Conservation (phyloP, 2,329 filamentous ascomycete genomes). For the Alternaria metachromatica region DNA sequence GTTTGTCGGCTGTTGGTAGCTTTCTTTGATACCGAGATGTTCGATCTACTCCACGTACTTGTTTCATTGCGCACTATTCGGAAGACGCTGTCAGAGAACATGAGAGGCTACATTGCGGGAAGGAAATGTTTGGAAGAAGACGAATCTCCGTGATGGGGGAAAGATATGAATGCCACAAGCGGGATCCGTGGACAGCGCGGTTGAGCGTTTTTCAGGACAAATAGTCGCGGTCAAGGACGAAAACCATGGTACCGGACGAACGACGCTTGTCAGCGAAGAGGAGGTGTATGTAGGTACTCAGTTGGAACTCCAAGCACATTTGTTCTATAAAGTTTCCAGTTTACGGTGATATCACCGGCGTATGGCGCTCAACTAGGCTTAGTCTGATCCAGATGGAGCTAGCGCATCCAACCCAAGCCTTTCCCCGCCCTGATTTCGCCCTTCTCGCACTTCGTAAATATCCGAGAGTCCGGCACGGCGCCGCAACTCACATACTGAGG, state of each 20-base stretch:
- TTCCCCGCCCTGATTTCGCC: background rate
- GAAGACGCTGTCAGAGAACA: background rate
- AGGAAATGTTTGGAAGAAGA: too few relatives aligned
- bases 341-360: background rate
- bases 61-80: background rate
- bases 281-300: background rate
- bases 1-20: too few relatives aligned
- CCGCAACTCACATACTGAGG: background rate
- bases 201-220: background rate
- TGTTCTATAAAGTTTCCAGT: background rate
- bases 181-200: background rate
- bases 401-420: background rate
- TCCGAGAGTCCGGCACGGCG: background rate
- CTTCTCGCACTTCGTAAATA: background rate
- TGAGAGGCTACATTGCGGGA: too few relatives aligned
- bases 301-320: background rate
- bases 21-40: too few relatives aligned
- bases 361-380: background rate
- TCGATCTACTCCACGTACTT: too few relatives aligned
- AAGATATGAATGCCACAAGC: background rate
- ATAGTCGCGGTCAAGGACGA: background rate
- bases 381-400: too few relatives aligned
- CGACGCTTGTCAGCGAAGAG: background rate
- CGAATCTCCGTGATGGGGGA: too few relatives aligned
- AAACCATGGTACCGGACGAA: background rate